Percentiles rank a stretch among this genome's conserved stretches.
These are phyloP conservation scores for Colletotrichum spaethianum DNA, from an alignment of 2,329 filamentous ascomycete species.

Conservation along the genomic window DNA sequence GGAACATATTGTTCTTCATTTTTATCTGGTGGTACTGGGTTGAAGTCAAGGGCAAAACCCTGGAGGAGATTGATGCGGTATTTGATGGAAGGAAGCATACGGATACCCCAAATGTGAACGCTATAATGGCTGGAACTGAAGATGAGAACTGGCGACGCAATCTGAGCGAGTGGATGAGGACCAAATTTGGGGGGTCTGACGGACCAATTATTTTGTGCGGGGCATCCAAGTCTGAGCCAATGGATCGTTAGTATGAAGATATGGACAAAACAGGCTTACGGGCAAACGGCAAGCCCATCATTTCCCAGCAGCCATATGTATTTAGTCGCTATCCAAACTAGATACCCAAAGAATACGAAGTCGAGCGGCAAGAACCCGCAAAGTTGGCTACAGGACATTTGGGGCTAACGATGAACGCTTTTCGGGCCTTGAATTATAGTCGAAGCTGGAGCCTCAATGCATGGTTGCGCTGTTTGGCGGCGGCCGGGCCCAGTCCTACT, in stretches of 20 bases:
- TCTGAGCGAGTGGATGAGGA: constrained; percentile 8
- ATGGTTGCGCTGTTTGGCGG: neutral
- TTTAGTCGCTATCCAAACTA: neutral
- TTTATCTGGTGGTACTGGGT: constrained; percentile 21
- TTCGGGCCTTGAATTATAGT: too few relatives aligned
- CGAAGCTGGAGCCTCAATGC: too few relatives aligned
- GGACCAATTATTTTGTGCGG: neutral
- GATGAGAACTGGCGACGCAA: constrained; percentile 8
- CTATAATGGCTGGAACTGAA: neutral
- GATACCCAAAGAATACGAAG: too few relatives aligned
- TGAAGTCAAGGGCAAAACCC: constrained; percentile 2
- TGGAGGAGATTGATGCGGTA: constrained; percentile 20
- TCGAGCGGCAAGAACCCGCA: neutral
- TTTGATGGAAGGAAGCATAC: constrained; percentile 19
- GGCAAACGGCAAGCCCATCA: neutral
- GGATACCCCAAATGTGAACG: constrained; percentile 2
- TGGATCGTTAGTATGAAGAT: too few relatives aligned
- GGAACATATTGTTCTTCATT: neutral
- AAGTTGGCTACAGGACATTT: neutral
- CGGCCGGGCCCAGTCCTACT: neutral
- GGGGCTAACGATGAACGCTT: too few relatives aligned
- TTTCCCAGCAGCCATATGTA: too few relatives aligned
- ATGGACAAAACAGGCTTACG: neutral
- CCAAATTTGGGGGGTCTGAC: neutral
- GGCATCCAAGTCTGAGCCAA: neutral